Conservation (phyloP, 805 yeast species). For the Candida gorgasii region DNA sequence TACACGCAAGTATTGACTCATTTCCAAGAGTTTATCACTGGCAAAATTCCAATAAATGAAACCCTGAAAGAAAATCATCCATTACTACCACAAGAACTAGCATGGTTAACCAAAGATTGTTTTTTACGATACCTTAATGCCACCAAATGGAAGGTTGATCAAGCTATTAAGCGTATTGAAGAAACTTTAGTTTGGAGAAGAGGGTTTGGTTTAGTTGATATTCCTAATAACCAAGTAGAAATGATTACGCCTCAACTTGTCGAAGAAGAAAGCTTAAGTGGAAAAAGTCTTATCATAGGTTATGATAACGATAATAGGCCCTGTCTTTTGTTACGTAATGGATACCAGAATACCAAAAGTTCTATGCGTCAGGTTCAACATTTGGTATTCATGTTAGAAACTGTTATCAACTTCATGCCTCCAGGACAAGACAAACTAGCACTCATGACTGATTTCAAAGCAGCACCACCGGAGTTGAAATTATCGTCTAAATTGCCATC, state of each 20-base stretch:
- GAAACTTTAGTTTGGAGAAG: conserved; percentile 57
- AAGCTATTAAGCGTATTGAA: conserved; percentile 45
- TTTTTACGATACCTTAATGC: conserved; percentile 53
- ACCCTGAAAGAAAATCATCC: conserved; percentile 20
- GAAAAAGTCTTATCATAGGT: conserved; percentile 55
- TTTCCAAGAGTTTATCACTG: conserved; percentile 28
- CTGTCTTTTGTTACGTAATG: conserved; percentile 51
- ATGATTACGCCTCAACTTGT: conserved; percentile 41
- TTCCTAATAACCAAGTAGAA: conserved; percentile 29
- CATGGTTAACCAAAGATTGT: conserved; percentile 55
- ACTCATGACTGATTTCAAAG: conserved; percentile 55
- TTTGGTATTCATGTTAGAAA: conserved; percentile 57
- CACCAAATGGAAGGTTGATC: conserved; percentile 48
- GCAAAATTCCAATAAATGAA: conserved; percentile 31
- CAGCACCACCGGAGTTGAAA: conserved; percentile 39
- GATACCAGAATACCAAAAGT: conserved; percentile 56
- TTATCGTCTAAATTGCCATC: conserved; percentile 49
- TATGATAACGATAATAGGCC: conserved; percentile 57
- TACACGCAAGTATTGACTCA: conserved; percentile 30
- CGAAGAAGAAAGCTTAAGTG: conserved; percentile 51
- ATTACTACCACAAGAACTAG: conserved; percentile 32
- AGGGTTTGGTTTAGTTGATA: conserved; percentile 46
- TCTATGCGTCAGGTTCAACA: conserved; percentile 56
- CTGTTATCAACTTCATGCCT: conserved; percentile 54
- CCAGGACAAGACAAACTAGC: conserved; percentile 60